Conservation (phyloP, 176 grass and related monocot species). For the Tillandsia leiboldiana region DNA sequence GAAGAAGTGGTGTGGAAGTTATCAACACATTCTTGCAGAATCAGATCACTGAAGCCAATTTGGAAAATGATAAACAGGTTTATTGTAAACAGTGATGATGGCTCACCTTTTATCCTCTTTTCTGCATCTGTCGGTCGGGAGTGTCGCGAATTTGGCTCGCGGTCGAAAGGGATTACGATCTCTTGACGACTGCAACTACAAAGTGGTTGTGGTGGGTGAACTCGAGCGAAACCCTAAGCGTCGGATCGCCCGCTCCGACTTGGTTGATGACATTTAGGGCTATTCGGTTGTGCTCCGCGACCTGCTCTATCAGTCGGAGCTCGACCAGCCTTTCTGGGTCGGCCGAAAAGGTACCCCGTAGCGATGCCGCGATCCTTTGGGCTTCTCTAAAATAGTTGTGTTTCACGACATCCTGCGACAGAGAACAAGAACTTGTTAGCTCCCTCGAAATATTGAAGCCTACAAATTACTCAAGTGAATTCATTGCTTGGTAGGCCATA, state of each 20-base stretch:
- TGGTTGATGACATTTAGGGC: conserved; percentile 80
- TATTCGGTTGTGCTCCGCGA: conserved; percentile 81
- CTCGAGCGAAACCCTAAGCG: conserved; percentile 73
- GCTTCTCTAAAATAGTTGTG: conserved; percentile 85
- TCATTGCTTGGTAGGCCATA: too few species aligned
- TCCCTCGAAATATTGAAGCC: too few species aligned
- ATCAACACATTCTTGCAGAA: conserved; percentile 11
- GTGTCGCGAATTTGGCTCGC: not conserved
- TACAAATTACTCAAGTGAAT: too few species aligned
- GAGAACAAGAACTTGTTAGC: not conserved
- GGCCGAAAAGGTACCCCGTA: conserved; percentile 59
- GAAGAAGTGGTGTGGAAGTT: not conserved
- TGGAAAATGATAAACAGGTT: too few species aligned
- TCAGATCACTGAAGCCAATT: too few species aligned
- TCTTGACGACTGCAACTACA: conserved; percentile 83
- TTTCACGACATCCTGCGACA: conserved; percentile 60
- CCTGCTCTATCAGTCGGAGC: conserved; percentile 76
- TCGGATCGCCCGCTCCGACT: conserved; percentile 47
- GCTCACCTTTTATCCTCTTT: not conserved
- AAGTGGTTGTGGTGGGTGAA: conserved; percentile 77
- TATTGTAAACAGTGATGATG: too few species aligned
- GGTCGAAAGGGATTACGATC: conserved; percentile 37
- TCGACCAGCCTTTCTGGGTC: conserved; percentile 64
- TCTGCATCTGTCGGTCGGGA: not conserved
- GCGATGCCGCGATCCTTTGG: conserved; percentile 53